Conservation (phyloP, 1,284 basidiomycete species). For the Pholiota adiposa region DNA sequence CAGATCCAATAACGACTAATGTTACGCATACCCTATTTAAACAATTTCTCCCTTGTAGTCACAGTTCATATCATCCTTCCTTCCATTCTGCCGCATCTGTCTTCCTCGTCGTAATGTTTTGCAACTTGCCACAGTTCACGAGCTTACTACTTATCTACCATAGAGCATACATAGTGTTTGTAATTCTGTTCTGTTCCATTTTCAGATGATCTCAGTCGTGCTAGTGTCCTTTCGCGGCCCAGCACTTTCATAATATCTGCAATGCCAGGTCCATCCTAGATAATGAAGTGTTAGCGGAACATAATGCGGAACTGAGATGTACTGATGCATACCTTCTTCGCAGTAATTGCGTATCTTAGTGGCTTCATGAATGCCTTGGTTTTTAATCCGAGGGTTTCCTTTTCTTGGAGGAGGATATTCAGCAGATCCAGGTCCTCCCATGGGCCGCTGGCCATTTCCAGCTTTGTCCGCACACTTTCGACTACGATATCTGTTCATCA, state of each 20-base stretch:
- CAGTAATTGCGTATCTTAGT: constrained; percentile 79
- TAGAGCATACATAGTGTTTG: constrained; percentile 3
- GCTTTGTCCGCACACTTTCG: constrained; percentile 20
- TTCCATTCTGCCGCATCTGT: neutral
- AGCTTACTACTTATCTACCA: neutral
- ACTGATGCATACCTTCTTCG: constrained; percentile 63
- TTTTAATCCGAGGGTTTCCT: neutral
- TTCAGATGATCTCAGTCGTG: constrained; percentile 28
- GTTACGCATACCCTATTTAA: neutral
- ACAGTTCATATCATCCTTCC: neutral
- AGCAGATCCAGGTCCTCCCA: constrained; percentile 29
- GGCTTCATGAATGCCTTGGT: constrained; percentile 28
- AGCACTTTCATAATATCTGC: constrained; percentile 45
- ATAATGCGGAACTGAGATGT: neutral
- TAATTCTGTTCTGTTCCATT: neutral
- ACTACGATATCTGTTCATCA: constrained; percentile 21
- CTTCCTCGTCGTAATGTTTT: neutral
- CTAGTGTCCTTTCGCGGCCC: constrained; percentile 42
- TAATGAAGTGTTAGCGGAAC: constrained; percentile 1
- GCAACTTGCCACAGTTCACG: neutral
- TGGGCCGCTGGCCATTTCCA: constrained; percentile 28
- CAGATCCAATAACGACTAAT: neutral
- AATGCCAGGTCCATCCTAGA: constrained; percentile 48
- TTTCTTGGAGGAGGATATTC: neutral
- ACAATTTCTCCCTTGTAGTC: neutral